Base-by-base conservation (phyloP, 305 asterid genomes). In the Fraxinus albicans region DNA sequence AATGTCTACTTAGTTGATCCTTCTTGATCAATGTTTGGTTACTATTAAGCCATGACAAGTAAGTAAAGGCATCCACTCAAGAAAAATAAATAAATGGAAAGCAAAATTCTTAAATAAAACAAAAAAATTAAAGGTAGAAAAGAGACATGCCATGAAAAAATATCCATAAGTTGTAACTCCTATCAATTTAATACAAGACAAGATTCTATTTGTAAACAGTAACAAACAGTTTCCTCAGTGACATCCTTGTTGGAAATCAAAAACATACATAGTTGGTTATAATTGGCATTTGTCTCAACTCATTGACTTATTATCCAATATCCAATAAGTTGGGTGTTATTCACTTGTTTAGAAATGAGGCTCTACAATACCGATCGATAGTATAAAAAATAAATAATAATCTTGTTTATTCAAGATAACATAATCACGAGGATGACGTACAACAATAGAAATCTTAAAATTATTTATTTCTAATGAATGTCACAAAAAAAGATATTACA, bases 1-100 rank as follows among this genome's bases (percentile, higher is more conserved):
- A 12, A 38, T 79, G 77, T 40, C 80, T 42, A 33, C 73, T 31
- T 69, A 35, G 63, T 50, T 65, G 73, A 65, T 65, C 73, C 73
- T 25, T 65, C 73, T 65, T 1, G 34, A 65, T 25, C 73, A 65
- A 23, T 65, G n/a, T 65, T 25, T 25, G 15, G 67, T 55, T n/a
- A 55, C 67, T 6, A 55, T 17, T 17, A 23, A 65, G 34, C 15
- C 73, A 0, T 21, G 70, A 21, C 58, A 50, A 15, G 60, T 2
- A 65, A 65, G 73, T 25, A 8, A 25, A 65, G 73, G 27, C 33
- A 65, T 25, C 73, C 73, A 65, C 35, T 8, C 73, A 65, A 25
- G 73, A 8, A 65, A 25, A 65, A 6, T 3, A 60, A 55, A 21
- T 0, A 58, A 58, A n/a, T 23, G 2, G 25, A 63, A 8, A 63